Base-by-base conservation (phyloP, 768 basidiomycete genomes). In the Suillus plorans region DNA sequence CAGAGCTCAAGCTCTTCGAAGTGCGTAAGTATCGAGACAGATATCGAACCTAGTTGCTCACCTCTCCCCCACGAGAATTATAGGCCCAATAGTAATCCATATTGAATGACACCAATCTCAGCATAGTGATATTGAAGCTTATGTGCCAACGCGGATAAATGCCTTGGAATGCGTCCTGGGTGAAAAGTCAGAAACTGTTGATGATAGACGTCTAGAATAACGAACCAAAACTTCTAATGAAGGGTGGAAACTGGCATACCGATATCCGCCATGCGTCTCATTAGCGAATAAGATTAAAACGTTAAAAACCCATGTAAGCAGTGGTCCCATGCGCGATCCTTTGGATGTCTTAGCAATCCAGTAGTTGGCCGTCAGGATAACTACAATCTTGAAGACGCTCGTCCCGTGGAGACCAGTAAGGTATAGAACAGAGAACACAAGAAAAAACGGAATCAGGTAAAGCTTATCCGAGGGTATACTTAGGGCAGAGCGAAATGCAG, bases 61-160 rank as follows among this genome's bases (percentile, higher is more conserved):
- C 88, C 72, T 87, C 81, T 44, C 71, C 57, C 18, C 77, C 69
- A n/a, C 73, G 77, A 28, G 74, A 68, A 14, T 74, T 80, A 69
- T 80, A 86, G 5, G 92, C 86, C 96, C 96, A 99, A 69, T 93
- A 87, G 72, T 90, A 90, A 73, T 99, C 97, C 86, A 97, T 87
- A 66, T 88, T 91, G 80, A 95, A 99, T 0, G 95, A 96, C 7
- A 99, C 83, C 16, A 98, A 82, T 39, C 97, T 87, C 49, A 99
- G 82, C 91, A 96, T 96, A 3, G 95, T 95, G 69, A 99, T 95
- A 75, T 99, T 99, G 82, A 97, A 99, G 69, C 81, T 86, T 69
- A 99, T 82, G 69, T 98, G 87, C 97, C 97, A 99, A 22, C 95
- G 84, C 13, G 95, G 92, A 66, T 96, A 90, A 20, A 92, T 78